Evolutionary conservation across 495 filamentous ascomycete genomes (phyloP), one percentile per base, ranked within the genome.

Genomic region (Xylaria sp.): DNA sequence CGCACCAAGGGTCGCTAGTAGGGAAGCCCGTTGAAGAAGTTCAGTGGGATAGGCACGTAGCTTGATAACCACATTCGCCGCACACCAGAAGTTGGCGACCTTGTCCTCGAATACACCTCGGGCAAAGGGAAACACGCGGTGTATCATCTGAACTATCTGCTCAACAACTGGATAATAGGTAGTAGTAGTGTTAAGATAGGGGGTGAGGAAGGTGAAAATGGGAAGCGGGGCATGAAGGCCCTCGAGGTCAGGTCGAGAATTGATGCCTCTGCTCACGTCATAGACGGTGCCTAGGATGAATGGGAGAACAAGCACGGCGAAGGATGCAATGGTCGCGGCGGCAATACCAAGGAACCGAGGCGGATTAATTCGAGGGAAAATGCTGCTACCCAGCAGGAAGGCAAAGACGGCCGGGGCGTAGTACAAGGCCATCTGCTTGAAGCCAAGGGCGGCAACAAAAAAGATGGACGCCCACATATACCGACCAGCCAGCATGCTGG

Each of bases 371-470:
- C 87, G 85, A 8, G 94, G 94, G 68, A 92, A 90, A 29, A 96
- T 73, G 80, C 95, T 97, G 76, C 89, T 87, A 9, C 96, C 95
- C 7, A 98, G 84, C 1, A 99, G 90, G 75, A 95, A 98, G 8
- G 94, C 91, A 78, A 98, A 98, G 65, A 98, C 90, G 15, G 90
- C 90, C 0, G 97, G 94, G 3, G 96, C 94, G 79, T 97, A 99
- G 80, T 97, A 99, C 12, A 99, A 84, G 4, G 95, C 96, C 96
- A 99, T 99, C 79, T 99, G 96, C 84, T 99, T 99, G 84, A 97
- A 99, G 15, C 93, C 93, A 29, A 99, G 82, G 19, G 94, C 92
- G 2, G 89, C 87, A n/a, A 99, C 95, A 77, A 99, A 99, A 82
- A 97, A 98, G 64, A 96, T 88, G 70, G 91, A 92, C 8, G 91